Evolutionary conservation across 768 basidiomycete genomes (phyloP).

Genomic region (Dictyophora rubrovolvata): DNA sequence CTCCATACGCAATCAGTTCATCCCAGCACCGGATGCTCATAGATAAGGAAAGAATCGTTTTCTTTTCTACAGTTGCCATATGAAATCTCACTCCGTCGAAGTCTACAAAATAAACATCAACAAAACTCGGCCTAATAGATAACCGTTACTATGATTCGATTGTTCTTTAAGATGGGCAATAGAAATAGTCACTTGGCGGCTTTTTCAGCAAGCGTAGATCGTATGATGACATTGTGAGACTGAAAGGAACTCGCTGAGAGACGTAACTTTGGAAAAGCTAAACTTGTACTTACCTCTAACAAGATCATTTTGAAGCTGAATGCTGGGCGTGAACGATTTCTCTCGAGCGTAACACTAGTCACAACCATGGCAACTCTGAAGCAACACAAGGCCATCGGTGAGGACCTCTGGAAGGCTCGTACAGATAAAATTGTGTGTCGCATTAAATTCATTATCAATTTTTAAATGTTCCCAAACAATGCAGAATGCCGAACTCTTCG

Average conservation of each 20-base stretch:
- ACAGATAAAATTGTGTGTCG: conserved; percentile 80
- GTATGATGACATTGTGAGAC: conserved; percentile 90
- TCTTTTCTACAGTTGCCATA: conserved; percentile 77
- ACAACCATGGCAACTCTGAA: conserved; percentile 27
- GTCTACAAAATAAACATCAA: conserved; percentile 96
- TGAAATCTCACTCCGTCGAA: conserved; percentile 96
- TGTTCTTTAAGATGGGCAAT: not conserved
- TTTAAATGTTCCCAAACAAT: not conserved
- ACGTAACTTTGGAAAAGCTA: not conserved
- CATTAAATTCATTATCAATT: not conserved
- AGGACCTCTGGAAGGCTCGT: conserved; percentile 91
- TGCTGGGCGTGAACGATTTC: conserved; percentile 4
- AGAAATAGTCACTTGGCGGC: conserved; percentile 57
- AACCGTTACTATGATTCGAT: conserved; percentile 13
- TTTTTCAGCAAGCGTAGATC: conserved; percentile 81
- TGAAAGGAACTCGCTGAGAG: conserved; percentile 11
- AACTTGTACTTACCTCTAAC: conserved; percentile 57
- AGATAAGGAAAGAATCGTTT: conserved; percentile 74
- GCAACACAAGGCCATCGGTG: conserved; percentile 81
- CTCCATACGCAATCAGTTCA: conserved; percentile 83
- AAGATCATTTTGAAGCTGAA: conserved; percentile 52
- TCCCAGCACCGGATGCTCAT: conserved; percentile 98
- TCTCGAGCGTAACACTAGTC: not conserved
- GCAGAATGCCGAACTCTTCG: conserved; percentile 95
- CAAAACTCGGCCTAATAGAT: conserved; percentile 61